Percentiles rank a stretch among this genome's conserved stretches.
These are phyloP conservation scores for Penicillium glabrum DNA, from an alignment of 2,329 filamentous ascomycete species.

Conservation along the genomic window DNA sequence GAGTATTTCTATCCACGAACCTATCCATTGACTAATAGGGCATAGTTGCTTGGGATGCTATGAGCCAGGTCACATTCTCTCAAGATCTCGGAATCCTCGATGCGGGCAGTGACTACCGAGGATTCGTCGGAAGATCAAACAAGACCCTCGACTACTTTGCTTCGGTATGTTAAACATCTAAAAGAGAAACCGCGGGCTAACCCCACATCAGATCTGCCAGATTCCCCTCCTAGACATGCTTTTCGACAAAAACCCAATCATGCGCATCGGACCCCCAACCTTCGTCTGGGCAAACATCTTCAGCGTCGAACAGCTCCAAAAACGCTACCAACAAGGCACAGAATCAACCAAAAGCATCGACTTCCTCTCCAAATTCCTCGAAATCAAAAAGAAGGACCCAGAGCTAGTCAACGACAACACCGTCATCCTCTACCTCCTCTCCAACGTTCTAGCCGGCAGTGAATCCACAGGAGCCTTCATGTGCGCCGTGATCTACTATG, in stretches of 20 bases:
- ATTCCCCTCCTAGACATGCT: constrained; percentile 20
- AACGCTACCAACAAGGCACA: constrained; percentile 6
- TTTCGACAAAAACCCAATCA: constrained; percentile 28
- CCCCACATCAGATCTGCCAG: constrained; percentile 19
- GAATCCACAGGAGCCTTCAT: constrained; percentile 38
- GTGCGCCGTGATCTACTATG: constrained; percentile 31
- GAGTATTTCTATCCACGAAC: not conserved
- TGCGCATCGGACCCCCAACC: constrained; percentile 21
- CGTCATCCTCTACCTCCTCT: constrained; percentile 11
- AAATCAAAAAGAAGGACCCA: constrained; percentile 12
- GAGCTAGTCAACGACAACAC: constrained; percentile 12
- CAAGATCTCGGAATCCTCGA: constrained; percentile 24
- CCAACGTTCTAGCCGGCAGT: constrained; percentile 31
- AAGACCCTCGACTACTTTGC: constrained; percentile 24
- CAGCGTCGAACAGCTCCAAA: constrained; percentile 14
- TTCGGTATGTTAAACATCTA: constrained; percentile 4
- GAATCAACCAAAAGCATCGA: constrained; percentile 1
- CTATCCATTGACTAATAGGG: not conserved
- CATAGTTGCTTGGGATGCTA: constrained; percentile 21
- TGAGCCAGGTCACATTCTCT: constrained; percentile 22
- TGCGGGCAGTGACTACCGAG: constrained; percentile 19
- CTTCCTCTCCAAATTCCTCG: constrained; percentile 12
- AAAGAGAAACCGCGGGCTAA: not conserved
- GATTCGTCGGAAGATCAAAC: constrained; percentile 15
- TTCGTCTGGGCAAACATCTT: constrained; percentile 16